Evolutionary conservation across 441 rosid species (phyloP), one percentile per base, ranked within the genome.

Genomic region (Cnidoscolus chayamansa): DNA sequence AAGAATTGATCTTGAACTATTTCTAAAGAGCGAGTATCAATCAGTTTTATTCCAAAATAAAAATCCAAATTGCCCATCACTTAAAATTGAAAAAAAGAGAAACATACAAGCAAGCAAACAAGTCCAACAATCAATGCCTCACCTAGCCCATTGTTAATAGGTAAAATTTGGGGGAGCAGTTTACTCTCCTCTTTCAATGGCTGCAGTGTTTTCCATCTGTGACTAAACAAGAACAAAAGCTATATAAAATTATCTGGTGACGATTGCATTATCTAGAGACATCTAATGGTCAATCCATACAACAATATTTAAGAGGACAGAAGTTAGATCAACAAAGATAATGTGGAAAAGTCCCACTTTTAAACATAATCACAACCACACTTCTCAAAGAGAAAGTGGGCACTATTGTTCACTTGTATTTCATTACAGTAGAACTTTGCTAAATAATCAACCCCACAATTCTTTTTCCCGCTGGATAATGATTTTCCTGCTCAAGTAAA

Each of bases 311-410:
- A 58, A 10, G 59, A 30, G 3, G 25, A 6, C 17, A 63, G 12
- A 17, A 66, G 37, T 40, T 51, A 66, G 71, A 81, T 55, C 71
- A 40, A 16, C 79, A 53, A 63, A 72, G 32, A 40, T 1, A 66
- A 16, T 53, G 17, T n/a, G 17, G 58, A 47, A 19, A 50, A 73
- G 71, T 32, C 72, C 72, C 63, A 65, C 64, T 40, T 40, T 7
- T 40, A 40, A 40, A 40, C 45, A 40, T 3, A 6, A 40, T 6
- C 45, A 40, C 45, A 40, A 40, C 45, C 45, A 40, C 45, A 49
- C 59, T 48, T 35, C 13, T 10, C 31, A 49, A 56, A 17, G 37
- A 25, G 61, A 57, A 19, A 20, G 7, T 40, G 8, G 15, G 53
- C 72, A 20, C 11, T 32, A 69, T 12, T 19, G 54, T 2, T 70